A percentile compares a stretch with the other conserved stretches of the same genome.
Evolutionary conservation across 208 protist species (phyloP).

Genomic region (Acanthamoeba lenticulata): DNA sequence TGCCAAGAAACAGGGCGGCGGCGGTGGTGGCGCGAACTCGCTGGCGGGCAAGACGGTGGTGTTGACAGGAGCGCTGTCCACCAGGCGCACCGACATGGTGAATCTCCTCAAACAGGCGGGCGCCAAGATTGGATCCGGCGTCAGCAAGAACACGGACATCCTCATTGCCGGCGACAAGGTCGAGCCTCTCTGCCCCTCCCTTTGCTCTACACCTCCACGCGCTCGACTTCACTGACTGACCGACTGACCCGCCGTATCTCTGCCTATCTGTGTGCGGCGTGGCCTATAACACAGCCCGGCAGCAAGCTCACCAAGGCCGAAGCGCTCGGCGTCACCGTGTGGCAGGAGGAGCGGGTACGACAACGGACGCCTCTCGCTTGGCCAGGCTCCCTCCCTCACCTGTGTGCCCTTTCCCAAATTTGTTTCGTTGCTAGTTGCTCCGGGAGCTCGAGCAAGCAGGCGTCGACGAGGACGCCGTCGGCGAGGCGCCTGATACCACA

Average conservation of each 20-base stretch:
- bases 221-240: not conserved
- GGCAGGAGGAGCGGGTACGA: slow-evolving; percentile 27
- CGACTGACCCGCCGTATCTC: not conserved
- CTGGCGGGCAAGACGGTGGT: not conserved
- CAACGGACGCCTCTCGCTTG: not conserved
- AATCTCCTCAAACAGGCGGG: not conserved
- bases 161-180: slow-evolving; percentile 21
- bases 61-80: not conserved
- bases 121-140: not conserved
- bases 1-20: not conserved
- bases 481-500: not conserved
- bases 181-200: not conserved
- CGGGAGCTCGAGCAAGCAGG: not conserved
- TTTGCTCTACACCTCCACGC: not conserved
- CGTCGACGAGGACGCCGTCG: not conserved
- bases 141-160: slow-evolving; percentile 28
- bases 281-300: not conserved
- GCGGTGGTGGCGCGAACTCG: not conserved
- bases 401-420: not conserved
- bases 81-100: not conserved
- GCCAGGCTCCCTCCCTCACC: not conserved
- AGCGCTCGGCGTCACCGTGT: not conserved
- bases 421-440: not conserved
- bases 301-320: slow-evolving; percentile 51
- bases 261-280: not conserved